Conservation (phyloP, 441 rosid genomes). For the Melianthus villosus region DNA sequence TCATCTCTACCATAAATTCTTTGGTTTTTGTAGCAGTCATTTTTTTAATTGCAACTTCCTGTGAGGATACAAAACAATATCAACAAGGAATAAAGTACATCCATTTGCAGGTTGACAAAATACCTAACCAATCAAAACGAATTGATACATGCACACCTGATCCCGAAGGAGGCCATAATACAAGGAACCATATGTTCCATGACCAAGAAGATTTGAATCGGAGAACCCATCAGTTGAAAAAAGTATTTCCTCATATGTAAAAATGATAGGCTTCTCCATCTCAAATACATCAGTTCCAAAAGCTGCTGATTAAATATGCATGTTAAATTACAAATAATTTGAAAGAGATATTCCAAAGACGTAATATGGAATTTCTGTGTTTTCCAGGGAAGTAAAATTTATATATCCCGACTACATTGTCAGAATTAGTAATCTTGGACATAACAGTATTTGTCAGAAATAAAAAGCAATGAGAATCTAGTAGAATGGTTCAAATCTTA, state of each 20-base stretch:
- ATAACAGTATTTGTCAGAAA: neutral
- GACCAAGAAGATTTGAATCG: conserved; percentile 76
- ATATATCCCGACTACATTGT: no score
- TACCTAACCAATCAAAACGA: no score
- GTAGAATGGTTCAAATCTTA: neutral
- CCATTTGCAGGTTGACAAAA: no score
- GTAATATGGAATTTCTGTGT: no score
- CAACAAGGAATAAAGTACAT: neutral
- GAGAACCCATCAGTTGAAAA: conserved; percentile 80
- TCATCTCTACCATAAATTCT: conserved; percentile 93
- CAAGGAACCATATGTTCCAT: conserved; percentile 82
- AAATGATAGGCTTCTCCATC: conserved; percentile 72
- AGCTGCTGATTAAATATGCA: conserved; percentile 24
- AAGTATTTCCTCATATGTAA: conserved; percentile 57
- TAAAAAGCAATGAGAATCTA: conserved; percentile 1
- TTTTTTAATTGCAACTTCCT: conserved; percentile 90
- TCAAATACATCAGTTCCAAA: conserved; percentile 59
- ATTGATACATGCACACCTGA: conserved; percentile 47
- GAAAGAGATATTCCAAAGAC: no score
- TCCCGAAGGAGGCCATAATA: conserved; percentile 58
- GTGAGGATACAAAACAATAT: conserved; percentile 10
- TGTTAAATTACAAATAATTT: neutral
- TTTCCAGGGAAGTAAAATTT: no score
- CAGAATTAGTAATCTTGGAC: no score
- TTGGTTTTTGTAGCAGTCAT: conserved; percentile 90